A percentile compares a stretch with the other conserved stretches of the same genome.
Conservation (phyloP, 2,329 filamentous ascomycete species). For the Paecilomyces dactylethromorphus region DNA sequence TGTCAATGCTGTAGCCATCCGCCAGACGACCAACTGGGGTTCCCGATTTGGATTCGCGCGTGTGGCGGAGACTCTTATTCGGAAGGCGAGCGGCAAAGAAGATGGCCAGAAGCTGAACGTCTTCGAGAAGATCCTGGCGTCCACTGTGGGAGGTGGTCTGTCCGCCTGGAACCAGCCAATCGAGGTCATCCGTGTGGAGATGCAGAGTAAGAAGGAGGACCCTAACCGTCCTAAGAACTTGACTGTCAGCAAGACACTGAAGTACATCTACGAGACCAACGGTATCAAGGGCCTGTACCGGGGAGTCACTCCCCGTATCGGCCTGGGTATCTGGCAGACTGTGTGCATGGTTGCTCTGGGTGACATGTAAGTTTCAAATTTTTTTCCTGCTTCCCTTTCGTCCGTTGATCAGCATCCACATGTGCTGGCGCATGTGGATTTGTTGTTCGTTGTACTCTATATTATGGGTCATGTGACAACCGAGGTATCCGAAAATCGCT, state of each 20-base stretch:
- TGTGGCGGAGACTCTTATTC: slow-evolving; percentile 84
- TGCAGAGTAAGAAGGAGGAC: slow-evolving; percentile 98
- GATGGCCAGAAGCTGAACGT: slow-evolving; percentile 70
- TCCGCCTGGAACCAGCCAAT: slow-evolving; percentile 99
- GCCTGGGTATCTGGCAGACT: slow-evolving; percentile 96
- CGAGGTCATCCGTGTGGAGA: slow-evolving; percentile 98
- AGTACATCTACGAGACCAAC: slow-evolving; percentile 86
- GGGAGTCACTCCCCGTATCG: slow-evolving; percentile 88
- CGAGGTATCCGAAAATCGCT: slow-evolving; percentile 16
- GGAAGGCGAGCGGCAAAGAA: slow-evolving; percentile 69
- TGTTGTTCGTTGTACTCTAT: neutral
- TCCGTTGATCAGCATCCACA: neutral
- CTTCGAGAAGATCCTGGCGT: slow-evolving; percentile 82
- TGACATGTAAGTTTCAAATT: slow-evolving; percentile 70
- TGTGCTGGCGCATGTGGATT: neutral
- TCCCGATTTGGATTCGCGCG: slow-evolving; percentile 90
- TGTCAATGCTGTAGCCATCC: slow-evolving; percentile 96
- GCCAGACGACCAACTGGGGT: slow-evolving; percentile 99
- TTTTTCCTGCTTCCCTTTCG: slow-evolving; percentile 1
- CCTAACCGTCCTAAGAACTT: slow-evolving; percentile 98
- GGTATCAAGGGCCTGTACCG: slow-evolving; percentile 91
- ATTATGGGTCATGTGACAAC: slow-evolving; percentile 16
- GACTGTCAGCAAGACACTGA: slow-evolving; percentile 76
- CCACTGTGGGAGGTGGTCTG: slow-evolving; percentile 82
- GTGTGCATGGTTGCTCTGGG: slow-evolving; percentile 99